These are phyloP conservation scores for Candida suzukii DNA, from an alignment of 805 yeast genomes.

Conservation along the genomic window DNA sequence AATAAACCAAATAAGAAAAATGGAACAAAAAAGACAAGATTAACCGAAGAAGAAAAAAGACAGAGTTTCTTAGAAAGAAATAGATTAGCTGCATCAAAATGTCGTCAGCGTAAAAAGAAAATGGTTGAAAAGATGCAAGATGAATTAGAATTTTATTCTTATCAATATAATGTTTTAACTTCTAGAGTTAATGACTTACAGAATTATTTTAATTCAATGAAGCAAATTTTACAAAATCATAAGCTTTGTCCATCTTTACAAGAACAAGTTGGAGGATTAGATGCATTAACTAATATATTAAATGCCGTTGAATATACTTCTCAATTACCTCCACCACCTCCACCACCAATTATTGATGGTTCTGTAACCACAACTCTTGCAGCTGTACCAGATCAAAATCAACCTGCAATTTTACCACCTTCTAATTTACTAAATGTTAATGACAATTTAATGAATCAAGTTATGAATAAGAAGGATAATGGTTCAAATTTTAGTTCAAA, in stretches of 20 bases:
- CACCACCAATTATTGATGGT: not conserved
- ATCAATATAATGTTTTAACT: conserved; percentile 62
- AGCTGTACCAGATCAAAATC: not conserved
- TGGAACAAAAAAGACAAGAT: conserved; percentile 27
- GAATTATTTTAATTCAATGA: conserved; percentile 47
- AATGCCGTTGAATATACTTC: conserved; percentile 22
- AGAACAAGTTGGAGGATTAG: conserved; percentile 40
- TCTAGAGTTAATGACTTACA: conserved; percentile 50
- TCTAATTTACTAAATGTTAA: too few species aligned
- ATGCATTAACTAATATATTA: conserved; percentile 35
- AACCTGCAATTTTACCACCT: not conserved
- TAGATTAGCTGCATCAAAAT: conserved; percentile 93
- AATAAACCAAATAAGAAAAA: conserved; percentile 25
- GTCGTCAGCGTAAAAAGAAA: conserved; percentile 91
- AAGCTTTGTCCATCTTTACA: conserved; percentile 37
- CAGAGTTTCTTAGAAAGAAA: conserved; percentile 83
- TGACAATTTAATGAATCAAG: too few species aligned
- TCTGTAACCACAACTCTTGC: not conserved
- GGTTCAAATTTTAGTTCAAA: too few species aligned
- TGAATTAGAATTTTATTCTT: conserved; percentile 62
- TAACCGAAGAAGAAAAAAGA: conserved; percentile 68
- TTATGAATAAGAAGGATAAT: too few species aligned
- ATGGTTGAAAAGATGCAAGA: conserved; percentile 76
- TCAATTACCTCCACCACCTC: conserved; percentile 3
- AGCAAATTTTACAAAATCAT: conserved; percentile 41